Percentiles rank a stretch among this genome's conserved stretches.
Evolutionary conservation across 805 yeast genomes (phyloP).

Genomic region (Ogataea salicorniae): DNA sequence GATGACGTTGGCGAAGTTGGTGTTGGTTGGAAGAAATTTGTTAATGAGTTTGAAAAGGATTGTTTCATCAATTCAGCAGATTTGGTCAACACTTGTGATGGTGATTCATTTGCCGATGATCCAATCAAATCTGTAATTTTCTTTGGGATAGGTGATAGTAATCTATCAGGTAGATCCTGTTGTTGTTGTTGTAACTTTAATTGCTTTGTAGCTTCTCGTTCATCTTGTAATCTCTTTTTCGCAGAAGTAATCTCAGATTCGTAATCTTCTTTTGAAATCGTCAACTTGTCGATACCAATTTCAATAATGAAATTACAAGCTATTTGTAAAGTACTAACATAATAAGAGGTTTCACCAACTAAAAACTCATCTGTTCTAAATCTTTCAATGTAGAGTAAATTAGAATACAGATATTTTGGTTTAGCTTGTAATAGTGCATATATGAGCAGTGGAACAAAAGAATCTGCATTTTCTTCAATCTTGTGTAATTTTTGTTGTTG

Average conservation of each 20-base stretch:
- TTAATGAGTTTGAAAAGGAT: conserved; percentile 26
- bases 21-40: conserved; percentile 16
- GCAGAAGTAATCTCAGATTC: conserved; percentile 40
- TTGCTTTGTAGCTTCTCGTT: conserved; percentile 18
- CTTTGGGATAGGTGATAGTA: conserved; percentile 23
- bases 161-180: conserved; percentile 6
- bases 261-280: conserved; percentile 57
- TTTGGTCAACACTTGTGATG: conserved; percentile 31
- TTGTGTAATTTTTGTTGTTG: conserved; percentile 37
- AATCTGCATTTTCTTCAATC: conserved; percentile 84
- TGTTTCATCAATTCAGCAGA: conserved; percentile 35
- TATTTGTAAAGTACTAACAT: conserved; percentile 83
- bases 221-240: conserved; percentile 36
- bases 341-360: conserved; percentile 87
- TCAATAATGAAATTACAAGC: conserved; percentile 77
- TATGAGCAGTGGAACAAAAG: conserved; percentile 84
- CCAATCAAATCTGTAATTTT: conserved; percentile 21
- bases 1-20: conserved; percentile 12
- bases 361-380: conserved; percentile 72
- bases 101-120: conserved; percentile 24
- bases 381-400: conserved; percentile 78
- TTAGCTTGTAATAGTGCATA: conserved; percentile 69
- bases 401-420: conserved; percentile 63
- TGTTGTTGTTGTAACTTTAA: conserved; percentile 4
- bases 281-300: conserved; percentile 50